Percentiles rank a stretch among this genome's conserved stretches.
These are phyloP conservation scores for Penicillium palitans DNA, from an alignment of 2,329 filamentous ascomycete genomes.

Conservation along the genomic window DNA sequence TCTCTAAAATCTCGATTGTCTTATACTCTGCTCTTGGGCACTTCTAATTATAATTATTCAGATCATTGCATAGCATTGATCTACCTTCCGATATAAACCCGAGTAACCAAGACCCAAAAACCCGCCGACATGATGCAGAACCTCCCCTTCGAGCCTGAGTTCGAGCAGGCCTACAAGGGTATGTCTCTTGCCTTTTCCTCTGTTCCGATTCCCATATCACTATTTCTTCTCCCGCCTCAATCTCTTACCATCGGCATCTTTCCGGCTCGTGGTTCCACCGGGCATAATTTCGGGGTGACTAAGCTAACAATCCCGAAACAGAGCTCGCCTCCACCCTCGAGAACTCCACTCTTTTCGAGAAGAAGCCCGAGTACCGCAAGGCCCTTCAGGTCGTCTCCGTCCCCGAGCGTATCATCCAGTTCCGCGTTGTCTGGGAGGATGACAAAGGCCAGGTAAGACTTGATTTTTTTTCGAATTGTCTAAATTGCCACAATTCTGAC, in stretches of 20 bases:
- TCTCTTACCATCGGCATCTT: constrained; percentile 20
- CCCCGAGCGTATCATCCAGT: constrained; percentile 94
- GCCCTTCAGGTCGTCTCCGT: constrained; percentile 85
- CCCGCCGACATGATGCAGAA: constrained; percentile 66
- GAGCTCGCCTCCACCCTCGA: constrained; percentile 95
- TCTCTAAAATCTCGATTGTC: constrained; percentile 1
- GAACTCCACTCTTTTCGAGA: constrained; percentile 86
- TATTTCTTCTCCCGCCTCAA: not conserved
- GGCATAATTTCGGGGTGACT: constrained; percentile 10
- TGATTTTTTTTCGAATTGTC: not conserved
- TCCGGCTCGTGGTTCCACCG: constrained; percentile 16
- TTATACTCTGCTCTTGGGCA: constrained; percentile 15
- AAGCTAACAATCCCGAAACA: constrained; percentile 41
- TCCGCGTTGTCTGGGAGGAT: constrained; percentile 96
- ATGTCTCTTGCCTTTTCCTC: constrained; percentile 34
- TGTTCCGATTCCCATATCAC: not conserved
- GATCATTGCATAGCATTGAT: constrained; percentile 11
- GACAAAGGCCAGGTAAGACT: constrained; percentile 66
- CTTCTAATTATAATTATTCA: constrained; percentile 1
- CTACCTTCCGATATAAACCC: not conserved
- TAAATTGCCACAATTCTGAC: not conserved
- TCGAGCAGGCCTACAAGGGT: constrained; percentile 98
- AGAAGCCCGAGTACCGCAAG: constrained; percentile 91
- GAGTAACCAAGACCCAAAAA: constrained; percentile 12
- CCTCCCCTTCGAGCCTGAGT: constrained; percentile 87